Conservation (phyloP, 176 grass and related monocot species). For the Guadua angustifolia region DNA sequence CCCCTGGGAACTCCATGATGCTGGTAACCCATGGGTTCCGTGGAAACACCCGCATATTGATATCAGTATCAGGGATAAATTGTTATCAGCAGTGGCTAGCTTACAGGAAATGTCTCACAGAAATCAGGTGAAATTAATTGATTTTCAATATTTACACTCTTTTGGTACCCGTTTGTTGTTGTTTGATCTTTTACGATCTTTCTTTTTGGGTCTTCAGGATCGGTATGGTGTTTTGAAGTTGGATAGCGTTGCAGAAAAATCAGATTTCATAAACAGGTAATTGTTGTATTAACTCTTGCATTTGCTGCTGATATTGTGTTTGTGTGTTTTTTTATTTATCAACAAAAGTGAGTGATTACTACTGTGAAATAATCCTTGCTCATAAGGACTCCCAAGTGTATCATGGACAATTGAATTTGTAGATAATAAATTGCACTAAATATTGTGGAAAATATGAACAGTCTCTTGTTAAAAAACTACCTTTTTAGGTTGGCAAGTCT, state of each 20-base stretch:
- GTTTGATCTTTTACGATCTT: constrained; percentile 24
- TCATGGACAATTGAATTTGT: not conserved
- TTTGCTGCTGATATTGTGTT: not conserved
- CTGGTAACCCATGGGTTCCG: constrained; percentile 63
- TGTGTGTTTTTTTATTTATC: not conserved
- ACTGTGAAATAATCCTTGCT: constrained; percentile 17
- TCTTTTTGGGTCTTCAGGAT: constrained; percentile 65
- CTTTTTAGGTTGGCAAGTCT: not conserved
- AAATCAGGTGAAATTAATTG: constrained; percentile 61
- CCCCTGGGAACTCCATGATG: constrained; percentile 95
- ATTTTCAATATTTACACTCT: constrained; percentile 6
- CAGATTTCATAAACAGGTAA: constrained; percentile 95
- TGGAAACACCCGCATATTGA: constrained; percentile 88
- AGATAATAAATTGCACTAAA: not conserved
- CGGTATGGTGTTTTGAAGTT: constrained; percentile 70
- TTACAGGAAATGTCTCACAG: constrained; percentile 62
- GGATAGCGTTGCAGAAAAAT: constrained; percentile 68
- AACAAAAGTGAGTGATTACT: constrained; percentile 13
- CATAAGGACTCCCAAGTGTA: not conserved
- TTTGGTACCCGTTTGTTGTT: constrained; percentile 17
- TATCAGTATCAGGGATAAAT: constrained; percentile 48
- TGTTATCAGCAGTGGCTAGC: constrained; percentile 62
- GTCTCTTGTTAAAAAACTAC: not conserved
- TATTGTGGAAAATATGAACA: not conserved
- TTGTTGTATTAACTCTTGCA: constrained; percentile 40